These are phyloP conservation scores for Galeopsis tetrahit DNA, from an alignment of 257 asterid genomes.

Conservation along the genomic window DNA sequence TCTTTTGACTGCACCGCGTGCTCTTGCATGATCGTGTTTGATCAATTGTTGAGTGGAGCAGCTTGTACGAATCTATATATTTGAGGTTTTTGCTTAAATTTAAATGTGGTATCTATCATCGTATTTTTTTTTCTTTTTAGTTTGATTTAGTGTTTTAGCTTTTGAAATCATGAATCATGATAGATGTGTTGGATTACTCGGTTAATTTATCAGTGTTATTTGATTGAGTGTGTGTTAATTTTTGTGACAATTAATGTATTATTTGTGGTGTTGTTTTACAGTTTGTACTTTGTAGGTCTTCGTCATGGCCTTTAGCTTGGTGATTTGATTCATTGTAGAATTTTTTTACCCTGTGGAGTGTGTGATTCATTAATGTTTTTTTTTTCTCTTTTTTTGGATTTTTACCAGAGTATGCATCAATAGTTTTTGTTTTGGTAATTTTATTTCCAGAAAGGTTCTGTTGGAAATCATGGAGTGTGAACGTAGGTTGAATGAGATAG, in stretches of 20 bases:
- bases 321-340: background rate
- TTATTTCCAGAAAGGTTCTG: background rate
- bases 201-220: background rate
- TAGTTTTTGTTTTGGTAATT: background rate
- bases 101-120: background rate
- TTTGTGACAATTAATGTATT: background rate
- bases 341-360: background rate
- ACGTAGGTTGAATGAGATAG: background rate
- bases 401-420: background rate
- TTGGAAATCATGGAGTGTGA: background rate
- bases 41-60: slow-evolving; percentile 17
- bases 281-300: background rate
- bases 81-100: slow-evolving; percentile 20
- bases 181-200: slow-evolving; percentile 14
- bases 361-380: background rate
- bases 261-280: background rate
- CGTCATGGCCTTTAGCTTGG: slow-evolving; percentile 6
- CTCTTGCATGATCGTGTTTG: slow-evolving; percentile 16
- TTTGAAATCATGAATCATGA: background rate
- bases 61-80: background rate
- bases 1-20: background rate
- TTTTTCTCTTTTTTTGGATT: background rate
- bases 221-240: background rate
- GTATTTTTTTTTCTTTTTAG: background rate
- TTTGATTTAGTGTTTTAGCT: background rate